A percentile compares a stretch with the other conserved stretches of the same genome.
These are phyloP conservation scores for Penicillium polonicum DNA, from an alignment of 2,329 filamentous ascomycete genomes.

Conservation along the genomic window DNA sequence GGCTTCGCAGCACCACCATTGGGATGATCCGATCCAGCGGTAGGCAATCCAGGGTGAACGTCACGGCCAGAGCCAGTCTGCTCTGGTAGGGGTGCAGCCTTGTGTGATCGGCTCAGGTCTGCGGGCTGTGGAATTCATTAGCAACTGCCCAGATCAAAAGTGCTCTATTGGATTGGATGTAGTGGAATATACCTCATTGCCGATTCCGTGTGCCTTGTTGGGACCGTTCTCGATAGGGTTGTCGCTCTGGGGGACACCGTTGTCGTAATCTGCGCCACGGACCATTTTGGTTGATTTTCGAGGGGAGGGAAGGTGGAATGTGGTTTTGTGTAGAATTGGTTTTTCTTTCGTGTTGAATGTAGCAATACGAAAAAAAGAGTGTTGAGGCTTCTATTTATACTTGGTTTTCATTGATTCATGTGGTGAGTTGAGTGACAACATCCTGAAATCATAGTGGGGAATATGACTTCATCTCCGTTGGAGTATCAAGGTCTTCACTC, in stretches of 20 bases:
- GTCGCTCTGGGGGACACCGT: constrained; percentile 40
- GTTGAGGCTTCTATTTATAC: background rate
- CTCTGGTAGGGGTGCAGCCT: constrained; percentile 38
- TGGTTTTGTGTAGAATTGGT: background rate
- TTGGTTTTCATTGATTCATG: background rate
- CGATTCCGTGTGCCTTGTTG: constrained; percentile 38
- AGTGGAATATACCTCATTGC: constrained; percentile 26
- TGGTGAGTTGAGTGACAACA: constrained; percentile 25
- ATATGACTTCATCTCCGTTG: constrained; percentile 31
- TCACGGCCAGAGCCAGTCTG: constrained; percentile 30
- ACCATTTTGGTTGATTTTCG: constrained; percentile 33
- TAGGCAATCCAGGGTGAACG: constrained; percentile 27
- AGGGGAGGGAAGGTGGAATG: background rate
- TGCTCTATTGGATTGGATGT: background rate
- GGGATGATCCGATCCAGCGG: constrained; percentile 20
- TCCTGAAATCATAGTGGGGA: constrained; percentile 35
- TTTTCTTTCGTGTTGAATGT: too few relatives aligned
- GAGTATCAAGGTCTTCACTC: background rate
- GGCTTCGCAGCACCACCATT: constrained; percentile 37
- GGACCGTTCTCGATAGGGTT: constrained; percentile 39
- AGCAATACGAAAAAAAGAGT: background rate
- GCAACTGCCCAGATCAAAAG: background rate
- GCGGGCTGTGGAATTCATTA: constrained; percentile 23
- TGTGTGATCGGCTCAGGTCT: constrained; percentile 33
- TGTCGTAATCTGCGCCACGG: constrained; percentile 43